Conservation (phyloP, 495 filamentous ascomycete species). For the Venustampulla echinocandica region DNA sequence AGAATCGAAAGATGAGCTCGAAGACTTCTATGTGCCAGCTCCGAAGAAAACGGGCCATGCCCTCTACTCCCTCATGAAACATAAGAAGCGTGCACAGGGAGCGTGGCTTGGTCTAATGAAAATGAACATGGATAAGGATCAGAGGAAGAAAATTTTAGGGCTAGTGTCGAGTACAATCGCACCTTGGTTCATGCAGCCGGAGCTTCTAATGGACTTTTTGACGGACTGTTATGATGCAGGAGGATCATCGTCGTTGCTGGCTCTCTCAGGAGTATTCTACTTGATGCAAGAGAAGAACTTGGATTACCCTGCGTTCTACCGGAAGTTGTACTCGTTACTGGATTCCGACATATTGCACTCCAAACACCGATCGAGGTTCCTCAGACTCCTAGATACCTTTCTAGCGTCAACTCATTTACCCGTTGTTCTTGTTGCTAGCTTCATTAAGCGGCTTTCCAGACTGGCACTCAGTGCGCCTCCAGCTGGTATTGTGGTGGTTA, state of each 20-base stretch:
- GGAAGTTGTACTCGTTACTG: constrained; percentile 84
- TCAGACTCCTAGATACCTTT: constrained; percentile 87
- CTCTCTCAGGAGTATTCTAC: constrained; percentile 89
- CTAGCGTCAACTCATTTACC: constrained; percentile 90
- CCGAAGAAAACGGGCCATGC: constrained; percentile 45
- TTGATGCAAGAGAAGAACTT: constrained; percentile 88
- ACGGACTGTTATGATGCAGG: constrained; percentile 85
- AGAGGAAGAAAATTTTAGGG: constrained; percentile 69
- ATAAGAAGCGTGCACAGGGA: constrained; percentile 69
- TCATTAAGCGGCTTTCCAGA: constrained; percentile 84
- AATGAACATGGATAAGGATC: constrained; percentile 54
- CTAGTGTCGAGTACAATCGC: constrained; percentile 67
- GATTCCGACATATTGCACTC: constrained; percentile 82
- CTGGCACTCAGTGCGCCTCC: constrained; percentile 79
- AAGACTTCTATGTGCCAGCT: constrained; percentile 51
- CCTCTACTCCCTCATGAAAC: constrained; percentile 45
- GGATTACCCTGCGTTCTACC: constrained; percentile 92
- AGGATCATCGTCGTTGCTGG: constrained; percentile 75
- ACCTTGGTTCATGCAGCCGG: constrained; percentile 78
- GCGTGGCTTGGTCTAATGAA: constrained; percentile 75
- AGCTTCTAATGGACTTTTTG: constrained; percentile 94
- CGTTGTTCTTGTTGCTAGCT: constrained; percentile 80
- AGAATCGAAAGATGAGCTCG: constrained; percentile 50
- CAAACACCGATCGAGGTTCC: constrained; percentile 86
- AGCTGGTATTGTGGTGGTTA: constrained; percentile 72